These are phyloP conservation scores for Penicillium manginii DNA, from an alignment of 495 filamentous ascomycete species.

Conservation along the genomic window DNA sequence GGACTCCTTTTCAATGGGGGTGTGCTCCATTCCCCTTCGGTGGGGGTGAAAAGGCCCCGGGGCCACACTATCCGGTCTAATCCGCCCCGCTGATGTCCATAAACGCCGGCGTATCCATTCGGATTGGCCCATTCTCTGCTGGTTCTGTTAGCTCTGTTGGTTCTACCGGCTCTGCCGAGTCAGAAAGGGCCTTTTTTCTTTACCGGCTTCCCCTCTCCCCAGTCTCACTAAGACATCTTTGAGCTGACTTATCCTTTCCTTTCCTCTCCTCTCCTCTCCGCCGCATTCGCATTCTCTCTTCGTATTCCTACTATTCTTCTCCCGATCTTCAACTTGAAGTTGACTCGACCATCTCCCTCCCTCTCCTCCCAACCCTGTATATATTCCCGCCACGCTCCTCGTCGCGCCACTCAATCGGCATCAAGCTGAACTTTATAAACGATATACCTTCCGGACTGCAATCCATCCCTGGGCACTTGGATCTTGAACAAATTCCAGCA, in stretches of 20 bases:
- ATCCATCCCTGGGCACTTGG: background rate
- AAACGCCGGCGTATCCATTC: background rate
- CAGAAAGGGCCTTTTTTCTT: constrained; percentile 11
- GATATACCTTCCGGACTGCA: constrained; percentile 3
- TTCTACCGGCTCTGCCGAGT: constrained; percentile 3
- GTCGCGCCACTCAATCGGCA: background rate
- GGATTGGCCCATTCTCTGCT: background rate
- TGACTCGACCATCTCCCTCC: background rate
- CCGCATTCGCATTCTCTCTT: constrained; percentile 1
- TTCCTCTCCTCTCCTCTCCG: too few species aligned
- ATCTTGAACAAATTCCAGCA: constrained; percentile 4
- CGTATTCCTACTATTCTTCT: background rate
- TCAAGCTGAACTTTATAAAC: background rate
- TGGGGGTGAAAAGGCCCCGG: constrained; percentile 2
- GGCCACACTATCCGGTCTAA: constrained; percentile 17
- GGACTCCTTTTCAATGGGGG: constrained; percentile 1
- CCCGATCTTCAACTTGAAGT: background rate
- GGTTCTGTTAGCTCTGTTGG: background rate
- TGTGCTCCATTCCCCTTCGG: background rate
- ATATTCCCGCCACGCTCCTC: background rate
- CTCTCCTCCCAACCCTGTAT: background rate
- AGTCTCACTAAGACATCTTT: background rate
- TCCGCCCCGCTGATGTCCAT: constrained; percentile 20
- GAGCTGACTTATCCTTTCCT: background rate
- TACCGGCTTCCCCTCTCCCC: background rate